Percentiles rank a stretch among this genome's conserved stretches.
Conservation (phyloP, 768 basidiomycete species). For the Trametes cingulata region DNA sequence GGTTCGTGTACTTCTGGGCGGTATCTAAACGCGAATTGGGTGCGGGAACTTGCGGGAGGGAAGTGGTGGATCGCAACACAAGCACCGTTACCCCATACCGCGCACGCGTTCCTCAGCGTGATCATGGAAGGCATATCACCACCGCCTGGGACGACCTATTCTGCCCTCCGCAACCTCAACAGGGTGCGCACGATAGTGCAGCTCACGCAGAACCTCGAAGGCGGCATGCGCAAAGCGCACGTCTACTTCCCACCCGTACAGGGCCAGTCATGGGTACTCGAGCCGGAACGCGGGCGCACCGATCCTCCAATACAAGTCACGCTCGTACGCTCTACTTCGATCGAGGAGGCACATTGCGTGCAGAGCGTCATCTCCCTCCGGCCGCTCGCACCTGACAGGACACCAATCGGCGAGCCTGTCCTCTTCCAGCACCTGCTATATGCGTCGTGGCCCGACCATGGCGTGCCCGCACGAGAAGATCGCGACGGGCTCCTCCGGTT, state of each 20-base stretch:
- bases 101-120: slow-evolving; percentile 75
- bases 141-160: slow-evolving; percentile 23
- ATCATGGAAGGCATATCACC: slow-evolving; percentile 50
- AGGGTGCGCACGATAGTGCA: slow-evolving; percentile 79
- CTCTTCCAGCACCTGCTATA: slow-evolving; percentile 74
- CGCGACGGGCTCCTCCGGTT: slow-evolving; percentile 62
- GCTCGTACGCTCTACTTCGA: slow-evolving; percentile 44
- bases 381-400: slow-evolving; percentile 33
- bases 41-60: slow-evolving; percentile 68
- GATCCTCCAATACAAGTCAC: slow-evolving; percentile 56
- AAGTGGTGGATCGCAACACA: slow-evolving; percentile 88
- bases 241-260: slow-evolving; percentile 68
- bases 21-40: slow-evolving; percentile 87
- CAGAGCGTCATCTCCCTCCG: slow-evolving; percentile 60
- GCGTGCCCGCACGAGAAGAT: slow-evolving; percentile 67
- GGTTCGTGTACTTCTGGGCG: slow-evolving; percentile 33
- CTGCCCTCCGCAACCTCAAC: slow-evolving; percentile 30
- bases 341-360: slow-evolving; percentile 61
- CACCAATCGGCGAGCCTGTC: slow-evolving; percentile 36
- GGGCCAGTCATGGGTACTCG: slow-evolving; percentile 49
- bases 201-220: slow-evolving; percentile 73
- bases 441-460: slow-evolving; percentile 82
- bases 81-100: slow-evolving; percentile 70
- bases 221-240: slow-evolving; percentile 71
- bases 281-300: slow-evolving; percentile 44